phyloP scores from a whole-genome alignment of 768 basidiomycete species.

The Boletus fagicola region DNA sequence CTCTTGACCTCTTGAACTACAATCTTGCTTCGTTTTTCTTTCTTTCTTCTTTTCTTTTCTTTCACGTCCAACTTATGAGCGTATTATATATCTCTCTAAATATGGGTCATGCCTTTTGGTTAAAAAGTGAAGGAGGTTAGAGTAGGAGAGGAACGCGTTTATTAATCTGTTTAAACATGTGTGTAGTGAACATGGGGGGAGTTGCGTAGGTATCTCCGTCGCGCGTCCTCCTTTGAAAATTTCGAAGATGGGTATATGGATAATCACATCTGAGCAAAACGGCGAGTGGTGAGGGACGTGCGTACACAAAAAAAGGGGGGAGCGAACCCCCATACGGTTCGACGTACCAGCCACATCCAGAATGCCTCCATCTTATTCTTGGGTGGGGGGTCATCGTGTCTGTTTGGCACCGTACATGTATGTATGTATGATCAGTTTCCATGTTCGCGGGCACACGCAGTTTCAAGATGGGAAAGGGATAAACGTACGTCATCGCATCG shows the following conservation, averaged over 20 bases:
- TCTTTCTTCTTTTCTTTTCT: no score
- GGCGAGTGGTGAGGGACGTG: neutral
- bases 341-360: conserved; percentile 31
- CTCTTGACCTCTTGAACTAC: neutral
- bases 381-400: conserved; percentile 29
- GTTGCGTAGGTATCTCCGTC: neutral
- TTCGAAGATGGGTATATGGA: no score
- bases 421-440: neutral
- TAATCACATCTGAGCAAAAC: conserved; percentile 10
- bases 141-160: neutral
- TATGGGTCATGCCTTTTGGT: neutral
- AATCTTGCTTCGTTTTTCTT: no score
- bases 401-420: conserved; percentile 2
- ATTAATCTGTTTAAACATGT: neutral
- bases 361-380: conserved; percentile 27
- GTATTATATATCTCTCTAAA: neutral
- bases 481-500: conserved; percentile 26
- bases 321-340: no score
- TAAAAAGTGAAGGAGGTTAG: neutral
- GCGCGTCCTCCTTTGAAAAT: neutral
- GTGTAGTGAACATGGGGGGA: neutral
- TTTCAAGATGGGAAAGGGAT: neutral
- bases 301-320: neutral
- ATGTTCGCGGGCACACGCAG: no score
- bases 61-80: neutral